Evolutionary conservation across 371 early-diverging fungal species (phyloP), one percentile per base, ranked within the genome.

Genomic region (Apophysomyces ossiformis): DNA sequence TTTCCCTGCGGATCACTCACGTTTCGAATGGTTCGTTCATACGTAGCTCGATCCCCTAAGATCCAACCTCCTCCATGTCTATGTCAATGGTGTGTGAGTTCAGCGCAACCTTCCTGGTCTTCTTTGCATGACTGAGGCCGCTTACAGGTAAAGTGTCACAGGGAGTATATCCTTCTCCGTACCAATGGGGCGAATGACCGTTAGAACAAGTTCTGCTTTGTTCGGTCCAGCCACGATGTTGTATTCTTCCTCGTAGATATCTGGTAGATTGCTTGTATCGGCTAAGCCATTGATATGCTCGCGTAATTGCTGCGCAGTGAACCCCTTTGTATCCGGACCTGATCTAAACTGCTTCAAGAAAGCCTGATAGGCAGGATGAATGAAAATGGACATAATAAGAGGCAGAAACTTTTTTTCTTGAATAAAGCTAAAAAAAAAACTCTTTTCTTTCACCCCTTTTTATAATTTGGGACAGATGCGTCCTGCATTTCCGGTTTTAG

Each of bases 1-100:
- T 26, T 26, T 26, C 32, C 32, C 32, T 26, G 3, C 32, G 32
- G 32, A 26, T 26, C 1, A 26, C 60, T 63, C 63, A 70, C 64
- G 37, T 39, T 21, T 13, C 60, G 64, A 12, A 60, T 56, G 1
- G 36, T 16, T 44, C 36, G 37, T 39, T 47, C 66, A 44, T 68
- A 60, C 5, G 56, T 54, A 7, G n/a, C 21, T 12, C 60, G 41
- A 18, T 58, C 44, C 7, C 64, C 47, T n/a, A 56, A 15, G 0
- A 68, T 60, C 60, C 64, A 68, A 12, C 69, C 69, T n/a, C 69
- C 69, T 11, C 69, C 69, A 26, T 68, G 69, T 18, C 68, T 68
- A 41, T 15, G 8, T 26, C 1, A 26, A 26, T 26, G 32, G 3
- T 26, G 2, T 2, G 32, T 26, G 32, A 26, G 32, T 26, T 26